Conservation (phyloP, 306 rosid genomes). For the Oemleria cerasiformis region DNA sequence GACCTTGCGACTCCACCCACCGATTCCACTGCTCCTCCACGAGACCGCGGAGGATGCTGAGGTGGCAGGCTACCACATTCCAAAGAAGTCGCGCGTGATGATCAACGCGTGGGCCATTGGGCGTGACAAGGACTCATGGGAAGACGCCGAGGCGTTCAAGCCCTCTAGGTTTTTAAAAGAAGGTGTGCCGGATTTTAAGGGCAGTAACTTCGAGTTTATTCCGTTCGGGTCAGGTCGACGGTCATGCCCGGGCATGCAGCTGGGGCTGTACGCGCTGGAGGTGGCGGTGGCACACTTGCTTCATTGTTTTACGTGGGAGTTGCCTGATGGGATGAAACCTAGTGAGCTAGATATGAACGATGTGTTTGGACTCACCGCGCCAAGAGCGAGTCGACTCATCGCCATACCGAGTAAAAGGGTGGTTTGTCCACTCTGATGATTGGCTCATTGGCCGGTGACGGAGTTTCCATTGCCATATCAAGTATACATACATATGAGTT, state of each 20-base stretch:
- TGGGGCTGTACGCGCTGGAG: slow-evolving; percentile 73
- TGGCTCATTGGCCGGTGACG: too few relatives aligned
- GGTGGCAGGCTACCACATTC: slow-evolving; percentile 57
- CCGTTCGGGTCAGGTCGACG: slow-evolving; percentile 94
- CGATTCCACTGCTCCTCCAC: slow-evolving; percentile 87
- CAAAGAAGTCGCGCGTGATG: slow-evolving; percentile 67
- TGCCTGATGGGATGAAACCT: slow-evolving; percentile 78
- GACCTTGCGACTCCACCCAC: slow-evolving; percentile 84
- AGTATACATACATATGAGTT: background rate
- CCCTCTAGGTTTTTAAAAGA: slow-evolving; percentile 51
- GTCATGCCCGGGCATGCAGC: slow-evolving; percentile 92
- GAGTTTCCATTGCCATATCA: background rate
- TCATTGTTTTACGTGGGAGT: slow-evolving; percentile 82
- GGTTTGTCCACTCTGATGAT: slow-evolving; percentile 34
- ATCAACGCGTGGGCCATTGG: slow-evolving; percentile 88
- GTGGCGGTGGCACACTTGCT: slow-evolving; percentile 69
- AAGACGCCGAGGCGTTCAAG: slow-evolving; percentile 49
- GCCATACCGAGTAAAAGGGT: slow-evolving; percentile 71
- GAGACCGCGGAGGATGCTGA: slow-evolving; percentile 72
- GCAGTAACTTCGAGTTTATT: slow-evolving; percentile 76
- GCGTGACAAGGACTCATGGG: slow-evolving; percentile 59
- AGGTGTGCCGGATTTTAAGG: slow-evolving; percentile 68
- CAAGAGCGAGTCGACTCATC: slow-evolving; percentile 67
- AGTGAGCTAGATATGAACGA: slow-evolving; percentile 75
- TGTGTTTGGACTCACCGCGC: slow-evolving; percentile 91